Evolutionary conservation across 83 land plant species (phyloP).

Genomic region (Picea abies): DNA sequence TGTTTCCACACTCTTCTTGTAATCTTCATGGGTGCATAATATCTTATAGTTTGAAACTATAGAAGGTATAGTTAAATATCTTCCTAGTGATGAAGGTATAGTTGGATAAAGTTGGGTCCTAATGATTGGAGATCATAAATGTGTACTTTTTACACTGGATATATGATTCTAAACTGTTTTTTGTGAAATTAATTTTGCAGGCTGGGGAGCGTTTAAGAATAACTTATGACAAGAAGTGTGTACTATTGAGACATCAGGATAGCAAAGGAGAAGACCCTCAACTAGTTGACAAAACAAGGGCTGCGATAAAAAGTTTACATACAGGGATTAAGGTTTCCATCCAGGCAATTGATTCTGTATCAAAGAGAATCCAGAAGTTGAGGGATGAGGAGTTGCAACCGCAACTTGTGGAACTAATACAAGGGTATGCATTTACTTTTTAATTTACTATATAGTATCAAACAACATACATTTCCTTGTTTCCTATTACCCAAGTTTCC

Average conservation of each 20-base stretch:
- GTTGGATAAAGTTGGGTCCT: neutral
- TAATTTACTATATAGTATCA: neutral
- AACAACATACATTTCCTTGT: neutral
- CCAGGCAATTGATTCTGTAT: slow-evolving; percentile 70
- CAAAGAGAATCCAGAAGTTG: slow-evolving; percentile 66
- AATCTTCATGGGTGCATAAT: neutral
- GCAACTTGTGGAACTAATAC: slow-evolving; percentile 80
- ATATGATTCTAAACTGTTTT: neutral
- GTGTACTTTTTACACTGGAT: neutral
- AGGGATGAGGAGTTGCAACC: slow-evolving; percentile 86
- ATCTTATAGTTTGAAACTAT: neutral
- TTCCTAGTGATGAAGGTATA: neutral
- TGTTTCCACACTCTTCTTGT: neutral
- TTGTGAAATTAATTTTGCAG: slow-evolving; percentile 34
- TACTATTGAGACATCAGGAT: slow-evolving; percentile 69
- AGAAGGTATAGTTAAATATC: neutral
- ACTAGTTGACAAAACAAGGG: slow-evolving; percentile 76
- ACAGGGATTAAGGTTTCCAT: slow-evolving; percentile 82
- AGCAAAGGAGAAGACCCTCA: slow-evolving; percentile 69
- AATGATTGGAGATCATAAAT: neutral
- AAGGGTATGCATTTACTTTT: slow-evolving; percentile 62
- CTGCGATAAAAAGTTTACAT: slow-evolving; percentile 60
- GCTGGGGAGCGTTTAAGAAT: slow-evolving; percentile 70
- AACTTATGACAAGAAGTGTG: slow-evolving; percentile 81
- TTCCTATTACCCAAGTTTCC: neutral